Evolutionary conservation across 2,329 filamentous ascomycete species (phyloP).

Genomic region (Chaetomium olivaceum): DNA sequence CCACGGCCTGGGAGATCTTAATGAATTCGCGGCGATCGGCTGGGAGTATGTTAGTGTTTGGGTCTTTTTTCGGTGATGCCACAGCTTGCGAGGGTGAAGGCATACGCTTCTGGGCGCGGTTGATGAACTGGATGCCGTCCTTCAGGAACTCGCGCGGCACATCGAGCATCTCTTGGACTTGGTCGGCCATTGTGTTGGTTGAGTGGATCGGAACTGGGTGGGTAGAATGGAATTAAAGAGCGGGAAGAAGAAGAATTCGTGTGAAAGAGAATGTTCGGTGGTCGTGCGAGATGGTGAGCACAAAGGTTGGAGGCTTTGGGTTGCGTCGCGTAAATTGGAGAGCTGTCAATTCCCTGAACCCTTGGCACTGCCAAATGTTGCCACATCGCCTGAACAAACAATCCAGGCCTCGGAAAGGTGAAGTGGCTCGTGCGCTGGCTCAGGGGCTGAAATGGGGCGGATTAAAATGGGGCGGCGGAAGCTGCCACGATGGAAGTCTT

Average conservation of each 20-base stretch:
- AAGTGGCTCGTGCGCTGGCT: slow-evolving; percentile 18
- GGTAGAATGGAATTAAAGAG: slow-evolving; percentile 8
- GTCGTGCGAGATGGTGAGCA: slow-evolving; percentile 7
- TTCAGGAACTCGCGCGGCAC: slow-evolving; percentile 66
- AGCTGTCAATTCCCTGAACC: slow-evolving; percentile 29
- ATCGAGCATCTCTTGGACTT: slow-evolving; percentile 70
- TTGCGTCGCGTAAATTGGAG: slow-evolving; percentile 27
- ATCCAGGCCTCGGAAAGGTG: background rate
- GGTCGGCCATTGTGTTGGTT: slow-evolving; percentile 59
- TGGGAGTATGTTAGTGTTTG: slow-evolving; percentile 10
- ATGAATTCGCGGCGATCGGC: slow-evolving; percentile 49
- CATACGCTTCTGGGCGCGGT: slow-evolving; percentile 63
- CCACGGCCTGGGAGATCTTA: slow-evolving; percentile 58
- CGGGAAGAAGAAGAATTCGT: background rate
- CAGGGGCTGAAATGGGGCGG: slow-evolving; percentile 21
- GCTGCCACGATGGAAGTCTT: background rate
- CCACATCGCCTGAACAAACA: slow-evolving; percentile 34
- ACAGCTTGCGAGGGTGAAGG: background rate
- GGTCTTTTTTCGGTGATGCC: background rate
- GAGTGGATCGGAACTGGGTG: background rate
- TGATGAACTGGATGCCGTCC: slow-evolving; percentile 64
- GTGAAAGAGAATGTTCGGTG: background rate
- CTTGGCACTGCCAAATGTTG: slow-evolving; percentile 30
- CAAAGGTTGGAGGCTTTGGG: slow-evolving; percentile 13
- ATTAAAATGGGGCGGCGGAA: background rate